Percentiles rank a stretch among this genome's conserved stretches.
These are phyloP conservation scores for Aegilops longissima DNA, from an alignment of 176 grass and related monocot genomes.

Conservation along the genomic window DNA sequence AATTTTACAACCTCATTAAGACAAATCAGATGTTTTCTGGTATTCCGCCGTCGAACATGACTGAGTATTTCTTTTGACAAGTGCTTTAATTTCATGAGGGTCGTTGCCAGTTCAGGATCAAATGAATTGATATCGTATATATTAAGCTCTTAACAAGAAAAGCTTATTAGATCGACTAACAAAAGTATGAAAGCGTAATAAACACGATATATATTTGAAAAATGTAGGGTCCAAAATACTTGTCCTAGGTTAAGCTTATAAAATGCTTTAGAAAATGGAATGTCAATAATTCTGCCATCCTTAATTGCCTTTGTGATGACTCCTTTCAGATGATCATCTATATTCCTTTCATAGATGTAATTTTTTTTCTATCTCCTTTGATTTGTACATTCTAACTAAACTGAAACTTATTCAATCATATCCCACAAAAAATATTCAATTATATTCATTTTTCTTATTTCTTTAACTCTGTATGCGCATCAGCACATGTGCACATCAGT, in stretches of 20 bases:
- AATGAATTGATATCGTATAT: constrained; percentile 71
- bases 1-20: constrained; percentile 58
- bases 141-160: constrained; percentile 55
- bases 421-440: too few species aligned
- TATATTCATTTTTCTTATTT: too few species aligned
- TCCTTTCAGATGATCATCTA: too few species aligned
- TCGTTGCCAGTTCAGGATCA: constrained; percentile 55
- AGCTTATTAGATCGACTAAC: constrained; percentile 10
- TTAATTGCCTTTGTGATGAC: constrained; percentile 67
- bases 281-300: constrained; percentile 62
- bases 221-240: constrained; percentile 40
- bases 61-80: constrained; percentile 58
- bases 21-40: constrained; percentile 53
- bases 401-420: too few species aligned
- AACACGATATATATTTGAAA: constrained; percentile 24
- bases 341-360: too few species aligned
- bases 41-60: constrained; percentile 34
- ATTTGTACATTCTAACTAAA: too few species aligned
- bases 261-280: constrained; percentile 79
- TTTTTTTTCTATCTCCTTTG: too few species aligned
- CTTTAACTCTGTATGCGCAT: too few species aligned
- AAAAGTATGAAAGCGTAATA: not conserved
- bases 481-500: too few species aligned
- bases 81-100: constrained; percentile 69
- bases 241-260: constrained; percentile 67